Conservation (phyloP, 2,329 filamentous ascomycete genomes). For the Scytalidium sp. region DNA sequence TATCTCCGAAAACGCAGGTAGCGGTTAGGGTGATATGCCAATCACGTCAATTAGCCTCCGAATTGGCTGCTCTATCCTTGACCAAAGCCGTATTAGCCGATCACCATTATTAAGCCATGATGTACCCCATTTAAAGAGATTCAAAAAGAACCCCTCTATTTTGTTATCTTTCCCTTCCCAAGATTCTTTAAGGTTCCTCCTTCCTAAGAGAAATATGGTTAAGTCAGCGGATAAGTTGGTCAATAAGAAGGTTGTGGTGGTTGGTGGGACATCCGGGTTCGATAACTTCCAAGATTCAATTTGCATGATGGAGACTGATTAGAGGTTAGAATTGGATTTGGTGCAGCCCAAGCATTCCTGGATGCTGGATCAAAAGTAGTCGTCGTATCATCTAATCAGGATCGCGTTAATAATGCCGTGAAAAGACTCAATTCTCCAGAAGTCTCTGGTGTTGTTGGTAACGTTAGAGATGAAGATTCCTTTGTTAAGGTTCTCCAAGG, state of each 20-base stretch:
- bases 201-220: conserved; percentile 7
- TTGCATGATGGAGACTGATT: conserved; percentile 1
- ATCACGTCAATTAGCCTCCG: neutral
- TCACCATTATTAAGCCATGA: neutral
- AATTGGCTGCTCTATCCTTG: neutral
- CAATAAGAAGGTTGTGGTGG: conserved; percentile 32
- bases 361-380: conserved; percentile 32
- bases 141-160: neutral
- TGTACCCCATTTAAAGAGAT: neutral
- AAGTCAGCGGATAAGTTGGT: conserved; percentile 29
- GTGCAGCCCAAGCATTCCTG: conserved; percentile 32
- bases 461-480: conserved; percentile 31
- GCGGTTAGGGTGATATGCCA: too few species aligned
- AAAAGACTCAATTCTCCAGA: conserved; percentile 20
- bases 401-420: conserved; percentile 29
- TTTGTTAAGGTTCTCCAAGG: conserved; percentile 28
- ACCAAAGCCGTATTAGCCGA: neutral
- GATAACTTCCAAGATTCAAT: neutral
- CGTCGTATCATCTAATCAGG: conserved; percentile 32
- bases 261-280: conserved; percentile 35
- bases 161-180: neutral
- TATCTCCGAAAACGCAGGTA: too few species aligned
- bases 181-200: neutral
- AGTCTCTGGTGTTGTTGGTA: conserved; percentile 27
- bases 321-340: conserved; percentile 33